Conservation (phyloP, 2,329 filamentous ascomycete species). For the Alternaria longipes region DNA sequence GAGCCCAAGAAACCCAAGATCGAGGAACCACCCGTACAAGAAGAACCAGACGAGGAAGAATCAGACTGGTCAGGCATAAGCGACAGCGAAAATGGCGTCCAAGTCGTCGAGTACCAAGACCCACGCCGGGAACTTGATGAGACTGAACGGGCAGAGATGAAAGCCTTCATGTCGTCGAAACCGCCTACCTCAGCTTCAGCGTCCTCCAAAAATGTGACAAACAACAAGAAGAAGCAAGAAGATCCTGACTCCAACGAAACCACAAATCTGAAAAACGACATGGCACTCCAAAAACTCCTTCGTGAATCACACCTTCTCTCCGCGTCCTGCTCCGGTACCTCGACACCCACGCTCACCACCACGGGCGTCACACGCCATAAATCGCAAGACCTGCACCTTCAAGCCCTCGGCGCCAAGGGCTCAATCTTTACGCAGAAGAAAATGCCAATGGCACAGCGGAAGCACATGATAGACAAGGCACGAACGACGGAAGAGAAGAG, state of each 20-base stretch:
- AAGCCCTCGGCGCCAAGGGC: slow-evolving; percentile 78
- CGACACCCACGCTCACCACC: slow-evolving; percentile 53
- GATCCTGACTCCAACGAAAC: slow-evolving; percentile 65
- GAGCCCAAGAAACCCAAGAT: slow-evolving; percentile 43
- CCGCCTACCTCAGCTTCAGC: slow-evolving; percentile 54
- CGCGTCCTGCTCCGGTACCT: slow-evolving; percentile 58
- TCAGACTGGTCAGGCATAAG: slow-evolving; percentile 71
- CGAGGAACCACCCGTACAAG: slow-evolving; percentile 38
- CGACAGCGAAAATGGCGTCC: slow-evolving; percentile 55
- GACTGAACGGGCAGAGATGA: slow-evolving; percentile 68
- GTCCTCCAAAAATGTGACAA: slow-evolving; percentile 23
- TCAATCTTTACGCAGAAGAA: slow-evolving; percentile 80
- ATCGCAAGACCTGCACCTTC: slow-evolving; percentile 83
- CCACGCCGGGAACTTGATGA: slow-evolving; percentile 24
- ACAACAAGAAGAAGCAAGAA: slow-evolving; percentile 26
- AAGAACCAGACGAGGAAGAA: slow-evolving; percentile 46
- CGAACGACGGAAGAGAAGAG: slow-evolving; percentile 73
- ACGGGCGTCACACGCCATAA: slow-evolving; percentile 79
- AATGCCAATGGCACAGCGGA: slow-evolving; percentile 88
- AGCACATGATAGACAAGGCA: slow-evolving; percentile 80
- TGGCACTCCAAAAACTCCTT: slow-evolving; percentile 88
- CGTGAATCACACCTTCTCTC: slow-evolving; percentile 88
- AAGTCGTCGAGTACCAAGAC: slow-evolving; percentile 55
- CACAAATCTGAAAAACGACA: slow-evolving; percentile 84
- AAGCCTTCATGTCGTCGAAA: slow-evolving; percentile 76